These are phyloP conservation scores for Penicillium sp. DNA, from an alignment of 2,329 filamentous ascomycete species.

Conservation along the genomic window DNA sequence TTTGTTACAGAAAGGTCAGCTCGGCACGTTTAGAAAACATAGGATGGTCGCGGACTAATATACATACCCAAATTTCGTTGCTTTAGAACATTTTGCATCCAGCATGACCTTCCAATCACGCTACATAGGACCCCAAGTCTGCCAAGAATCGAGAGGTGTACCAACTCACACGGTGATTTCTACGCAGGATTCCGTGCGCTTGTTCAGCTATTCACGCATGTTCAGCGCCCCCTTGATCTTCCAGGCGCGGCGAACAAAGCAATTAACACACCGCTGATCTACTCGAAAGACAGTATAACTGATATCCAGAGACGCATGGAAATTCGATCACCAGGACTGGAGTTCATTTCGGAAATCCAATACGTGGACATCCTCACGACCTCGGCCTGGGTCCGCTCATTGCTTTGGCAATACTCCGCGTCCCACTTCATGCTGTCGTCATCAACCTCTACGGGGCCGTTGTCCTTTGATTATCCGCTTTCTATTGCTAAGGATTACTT, in stretches of 20 bases:
- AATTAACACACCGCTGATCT: not conserved
- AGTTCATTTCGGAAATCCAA: not conserved
- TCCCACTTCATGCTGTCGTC: conserved; percentile 24
- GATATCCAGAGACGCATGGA: not conserved
- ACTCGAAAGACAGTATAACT: not conserved
- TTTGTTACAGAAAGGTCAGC: not conserved
- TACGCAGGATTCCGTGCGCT: not conserved
- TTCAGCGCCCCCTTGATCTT: not conserved
- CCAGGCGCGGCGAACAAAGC: not conserved
- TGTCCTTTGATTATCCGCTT: not conserved
- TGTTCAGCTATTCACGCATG: not conserved
- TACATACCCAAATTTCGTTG: not conserved
- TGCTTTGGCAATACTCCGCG: conserved; percentile 22
- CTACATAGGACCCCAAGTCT: not conserved
- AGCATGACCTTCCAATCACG: not conserved
- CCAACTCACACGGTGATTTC: not conserved
- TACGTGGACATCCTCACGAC: conserved; percentile 21
- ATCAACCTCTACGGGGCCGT: not conserved
- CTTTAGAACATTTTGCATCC: not conserved
- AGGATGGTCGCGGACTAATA: too few species aligned
- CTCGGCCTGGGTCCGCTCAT: conserved; percentile 19
- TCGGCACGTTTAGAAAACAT: too few species aligned
- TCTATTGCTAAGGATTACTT: not conserved
- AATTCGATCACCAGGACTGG: not conserved
- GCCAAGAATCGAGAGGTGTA: not conserved